These are phyloP conservation scores for Pestalotiopsis fici DNA, from an alignment of 2,329 filamentous ascomycete species.

Conservation along the genomic window DNA sequence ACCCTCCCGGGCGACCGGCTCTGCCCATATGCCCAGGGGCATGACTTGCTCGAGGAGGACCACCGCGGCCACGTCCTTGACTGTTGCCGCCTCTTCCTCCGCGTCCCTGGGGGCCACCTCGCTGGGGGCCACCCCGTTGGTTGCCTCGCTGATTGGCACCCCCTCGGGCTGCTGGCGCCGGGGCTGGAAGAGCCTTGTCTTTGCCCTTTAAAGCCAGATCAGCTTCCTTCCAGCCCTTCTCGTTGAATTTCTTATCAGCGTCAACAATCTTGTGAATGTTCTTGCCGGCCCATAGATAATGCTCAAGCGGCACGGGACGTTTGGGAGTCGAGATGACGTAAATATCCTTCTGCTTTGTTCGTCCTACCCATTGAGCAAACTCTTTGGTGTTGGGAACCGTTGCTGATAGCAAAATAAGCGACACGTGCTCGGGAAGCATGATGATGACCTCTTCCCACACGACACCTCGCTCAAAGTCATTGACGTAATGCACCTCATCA, in stretches of 20 bases:
- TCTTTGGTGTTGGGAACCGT: constrained; percentile 98
- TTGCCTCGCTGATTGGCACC: constrained; percentile 54
- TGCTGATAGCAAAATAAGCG: constrained; percentile 89
- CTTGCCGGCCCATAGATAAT: constrained; percentile 95
- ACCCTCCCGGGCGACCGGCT: constrained; percentile 79
- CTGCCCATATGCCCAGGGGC: constrained; percentile 84
- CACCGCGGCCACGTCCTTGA: constrained; percentile 55
- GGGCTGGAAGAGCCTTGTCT: constrained; percentile 60
- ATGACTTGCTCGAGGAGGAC: constrained; percentile 61
- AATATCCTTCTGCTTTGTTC: constrained; percentile 98
- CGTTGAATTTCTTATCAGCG: constrained; percentile 86
- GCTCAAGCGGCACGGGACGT: constrained; percentile 89
- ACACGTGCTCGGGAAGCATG: constrained; percentile 97
- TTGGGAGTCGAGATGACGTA: constrained; percentile 98
- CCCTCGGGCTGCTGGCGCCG: constrained; percentile 43
- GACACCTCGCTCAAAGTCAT: constrained; percentile 91
- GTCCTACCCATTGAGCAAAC: constrained; percentile 96
- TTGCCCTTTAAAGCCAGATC: constrained; percentile 80
- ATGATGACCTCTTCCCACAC: constrained; percentile 99
- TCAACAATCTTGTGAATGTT: constrained; percentile 94
- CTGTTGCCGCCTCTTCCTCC: constrained; percentile 53
- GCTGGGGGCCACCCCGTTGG: constrained; percentile 47
- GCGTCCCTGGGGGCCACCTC: constrained; percentile 49
- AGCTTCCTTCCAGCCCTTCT: constrained; percentile 93
- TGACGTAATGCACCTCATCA: constrained; percentile 98